phyloP scores from a whole-genome alignment of 164 flowering plant genomes.

The grape (Vitis vinifera) region DNA sequence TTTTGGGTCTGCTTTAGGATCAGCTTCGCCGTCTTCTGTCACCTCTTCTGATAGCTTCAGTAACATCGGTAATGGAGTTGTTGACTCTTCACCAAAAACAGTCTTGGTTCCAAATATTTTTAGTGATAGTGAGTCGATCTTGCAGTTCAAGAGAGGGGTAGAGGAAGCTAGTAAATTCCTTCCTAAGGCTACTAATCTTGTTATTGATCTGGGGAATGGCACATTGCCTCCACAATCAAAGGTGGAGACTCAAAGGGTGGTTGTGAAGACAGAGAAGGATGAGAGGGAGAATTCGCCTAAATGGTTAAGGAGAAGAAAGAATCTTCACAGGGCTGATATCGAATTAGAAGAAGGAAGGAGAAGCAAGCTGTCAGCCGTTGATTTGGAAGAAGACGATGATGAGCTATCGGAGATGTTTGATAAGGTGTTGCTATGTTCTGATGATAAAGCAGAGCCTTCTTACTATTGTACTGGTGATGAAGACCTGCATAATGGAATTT shows the following conservation, averaged over 20 bases:
- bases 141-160: conserved; percentile 37
- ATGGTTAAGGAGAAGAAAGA: conserved; percentile 23
- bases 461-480: conserved; percentile 1
- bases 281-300: conserved; percentile 16
- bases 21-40: conserved; percentile 1
- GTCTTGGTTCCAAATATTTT: conserved; percentile 9
- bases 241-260: conserved; percentile 1
- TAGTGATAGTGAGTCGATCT: conserved; percentile 8
- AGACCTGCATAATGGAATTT: conserved; percentile 1
- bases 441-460: not conserved
- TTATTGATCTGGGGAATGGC: conserved; percentile 20
- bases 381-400: conserved; percentile 26
- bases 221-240: not conserved
- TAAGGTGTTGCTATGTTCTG: conserved; percentile 26
- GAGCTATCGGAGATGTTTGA: conserved; percentile 51
- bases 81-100: not conserved
- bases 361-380: conserved; percentile 35
- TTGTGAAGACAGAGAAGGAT: conserved; percentile 16
- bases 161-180: conserved; percentile 47
- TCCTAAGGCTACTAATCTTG: conserved; percentile 24
- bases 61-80: not conserved
- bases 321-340: conserved; percentile 23
- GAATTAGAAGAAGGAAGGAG: conserved; percentile 32
- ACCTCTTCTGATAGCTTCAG: not conserved
- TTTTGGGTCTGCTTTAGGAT: conserved; percentile 10